Evolutionary conservation across 2,329 filamentous ascomycete genomes (phyloP).

Genomic region (Aspergillus transmontanensis): DNA sequence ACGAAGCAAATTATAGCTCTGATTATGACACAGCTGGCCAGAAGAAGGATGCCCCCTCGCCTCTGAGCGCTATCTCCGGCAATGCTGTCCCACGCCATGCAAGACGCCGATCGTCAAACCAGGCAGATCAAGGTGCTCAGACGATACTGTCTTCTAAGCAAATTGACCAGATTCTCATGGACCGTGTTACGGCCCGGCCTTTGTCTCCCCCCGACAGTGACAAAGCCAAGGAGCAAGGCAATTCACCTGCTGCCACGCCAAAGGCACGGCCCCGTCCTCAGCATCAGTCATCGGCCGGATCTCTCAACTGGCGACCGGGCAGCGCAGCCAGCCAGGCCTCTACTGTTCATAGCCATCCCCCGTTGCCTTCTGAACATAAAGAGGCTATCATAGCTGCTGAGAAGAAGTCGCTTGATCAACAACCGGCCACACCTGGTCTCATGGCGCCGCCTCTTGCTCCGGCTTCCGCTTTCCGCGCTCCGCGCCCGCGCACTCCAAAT

Average conservation of each 20-base stretch:
- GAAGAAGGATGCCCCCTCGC: constrained; percentile 44
- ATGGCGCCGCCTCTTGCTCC: constrained; percentile 89
- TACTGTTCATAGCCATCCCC: constrained; percentile 60
- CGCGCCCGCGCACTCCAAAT: constrained; percentile 64
- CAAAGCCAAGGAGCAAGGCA: constrained; percentile 29
- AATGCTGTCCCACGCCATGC: constrained; percentile 49
- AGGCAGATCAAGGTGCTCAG: constrained; percentile 74
- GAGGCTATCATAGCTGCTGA: constrained; percentile 79
- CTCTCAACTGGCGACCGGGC: constrained; percentile 60
- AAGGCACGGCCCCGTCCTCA: constrained; percentile 34
- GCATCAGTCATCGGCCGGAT: constrained; percentile 35
- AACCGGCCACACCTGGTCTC: constrained; percentile 43
- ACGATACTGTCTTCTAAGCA: constrained; percentile 80
- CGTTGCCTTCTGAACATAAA: constrained; percentile 79
- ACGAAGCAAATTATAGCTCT: constrained; percentile 62
- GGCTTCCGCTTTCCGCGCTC: constrained; percentile 68
- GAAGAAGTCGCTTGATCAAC: constrained; percentile 57
- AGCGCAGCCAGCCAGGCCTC: constrained; percentile 71
- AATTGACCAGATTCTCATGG: constrained; percentile 74
- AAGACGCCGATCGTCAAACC: constrained; percentile 41
- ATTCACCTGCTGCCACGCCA: constrained; percentile 42
- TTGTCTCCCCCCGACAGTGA: constrained; percentile 38
- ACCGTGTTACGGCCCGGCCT: constrained; percentile 46
- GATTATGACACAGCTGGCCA: constrained; percentile 38
- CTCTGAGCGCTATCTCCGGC: constrained; percentile 64